phyloP scores from a whole-genome alignment of 2,329 filamentous ascomycete species.

The Knufia fluminis region DNA sequence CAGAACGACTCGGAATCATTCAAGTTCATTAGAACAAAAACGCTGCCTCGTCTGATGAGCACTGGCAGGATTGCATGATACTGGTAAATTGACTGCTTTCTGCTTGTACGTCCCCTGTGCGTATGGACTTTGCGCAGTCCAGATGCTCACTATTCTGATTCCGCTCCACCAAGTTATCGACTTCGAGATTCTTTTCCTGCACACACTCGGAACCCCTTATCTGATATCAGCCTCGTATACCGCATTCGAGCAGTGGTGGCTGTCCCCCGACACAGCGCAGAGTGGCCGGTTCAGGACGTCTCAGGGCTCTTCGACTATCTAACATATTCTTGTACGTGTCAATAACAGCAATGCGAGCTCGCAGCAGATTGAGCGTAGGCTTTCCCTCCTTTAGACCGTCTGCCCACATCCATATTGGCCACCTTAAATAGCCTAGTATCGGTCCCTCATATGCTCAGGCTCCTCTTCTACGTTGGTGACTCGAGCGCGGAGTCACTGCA shows the following conservation, averaged over 20 bases:
- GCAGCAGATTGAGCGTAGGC: conserved; percentile 31
- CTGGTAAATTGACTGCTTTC: neutral
- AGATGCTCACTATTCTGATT: conserved; percentile 28
- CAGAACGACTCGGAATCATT: no score
- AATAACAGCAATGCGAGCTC: conserved; percentile 50
- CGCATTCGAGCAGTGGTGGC: conserved; percentile 55
- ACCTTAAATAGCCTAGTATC: conserved; percentile 18
- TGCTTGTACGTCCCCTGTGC: neutral
- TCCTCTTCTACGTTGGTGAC: conserved; percentile 40
- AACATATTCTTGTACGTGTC: conserved; percentile 55
- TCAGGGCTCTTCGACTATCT: conserved; percentile 59
- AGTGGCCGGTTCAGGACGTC: conserved; percentile 59
- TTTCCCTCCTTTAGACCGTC: conserved; percentile 38
- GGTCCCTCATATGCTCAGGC: no score
- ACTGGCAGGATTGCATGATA: no score
- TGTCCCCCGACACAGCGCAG: conserved; percentile 48
- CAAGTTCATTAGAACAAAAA: no score
- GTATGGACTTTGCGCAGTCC: neutral
- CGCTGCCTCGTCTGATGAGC: no score
- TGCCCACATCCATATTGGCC: conserved; percentile 45
- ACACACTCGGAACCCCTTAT: conserved; percentile 54
- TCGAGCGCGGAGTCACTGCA: conserved; percentile 52
- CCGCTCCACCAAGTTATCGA: conserved; percentile 51
- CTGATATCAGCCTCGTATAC: conserved; percentile 53
- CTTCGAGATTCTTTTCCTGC: conserved; percentile 53